A percentile compares a stretch with the other conserved stretches of the same genome.
Evolutionary conservation across 164 flowering plant species (phyloP).

Genomic region (Annona cherimola): DNA sequence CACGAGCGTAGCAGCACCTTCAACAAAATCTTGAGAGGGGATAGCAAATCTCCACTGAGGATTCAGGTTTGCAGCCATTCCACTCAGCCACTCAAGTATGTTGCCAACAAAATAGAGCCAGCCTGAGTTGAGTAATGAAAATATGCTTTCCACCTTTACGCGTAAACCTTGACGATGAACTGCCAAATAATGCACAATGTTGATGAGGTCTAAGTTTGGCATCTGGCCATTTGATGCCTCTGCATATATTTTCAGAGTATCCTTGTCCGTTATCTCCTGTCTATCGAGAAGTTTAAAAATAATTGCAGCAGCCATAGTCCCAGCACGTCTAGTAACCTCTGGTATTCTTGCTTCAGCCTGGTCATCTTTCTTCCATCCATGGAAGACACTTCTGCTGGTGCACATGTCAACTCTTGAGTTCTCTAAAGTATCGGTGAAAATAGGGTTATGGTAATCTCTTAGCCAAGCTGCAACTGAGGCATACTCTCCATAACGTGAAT

Average conservation of each 20-base stretch:
- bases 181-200: conserved; percentile 79
- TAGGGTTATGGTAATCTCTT: conserved; percentile 70
- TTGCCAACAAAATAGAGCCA: conserved; percentile 57
- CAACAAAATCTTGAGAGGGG: conserved; percentile 62
- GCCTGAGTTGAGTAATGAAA: conserved; percentile 43
- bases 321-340: conserved; percentile 70
- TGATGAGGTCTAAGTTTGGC: conserved; percentile 97
- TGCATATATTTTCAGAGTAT: conserved; percentile 70
- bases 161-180: conserved; percentile 79
- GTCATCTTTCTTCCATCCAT: conserved; percentile 13
- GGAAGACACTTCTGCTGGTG: conserved; percentile 11
- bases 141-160: conserved; percentile 60
- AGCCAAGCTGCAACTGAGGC: conserved; percentile 82
- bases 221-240: conserved; percentile 99
- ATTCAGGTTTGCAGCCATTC: conserved; percentile 53
- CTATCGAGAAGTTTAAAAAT: conserved; percentile 64
- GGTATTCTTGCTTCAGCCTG: conserved; percentile 11
- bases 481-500: conserved; percentile 80
- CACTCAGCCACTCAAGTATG: conserved; percentile 50
- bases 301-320: conserved; percentile 98
- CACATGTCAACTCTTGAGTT: conserved; percentile 24
- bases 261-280: conserved; percentile 34
- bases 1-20: conserved; percentile 79
- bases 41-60: conserved; percentile 78
- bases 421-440: conserved; percentile 28